A percentile compares a stretch with the other conserved stretches of the same genome.
Conservation (phyloP, 805 yeast genomes). For the Wickerhamiella azymoides region DNA sequence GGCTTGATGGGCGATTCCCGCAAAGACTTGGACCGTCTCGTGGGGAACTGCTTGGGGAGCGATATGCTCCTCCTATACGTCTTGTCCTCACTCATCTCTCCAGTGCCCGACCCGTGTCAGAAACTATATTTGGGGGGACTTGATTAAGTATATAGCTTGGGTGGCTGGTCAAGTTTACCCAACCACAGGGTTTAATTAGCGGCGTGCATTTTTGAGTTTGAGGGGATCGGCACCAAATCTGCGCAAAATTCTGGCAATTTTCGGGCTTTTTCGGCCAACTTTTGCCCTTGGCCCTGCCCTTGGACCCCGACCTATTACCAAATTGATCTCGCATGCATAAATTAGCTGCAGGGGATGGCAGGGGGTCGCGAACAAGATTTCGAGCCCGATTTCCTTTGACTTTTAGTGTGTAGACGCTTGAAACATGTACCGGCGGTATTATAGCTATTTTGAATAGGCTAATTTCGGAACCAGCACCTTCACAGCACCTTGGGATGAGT, state of each 20-base stretch:
- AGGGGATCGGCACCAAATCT: no score
- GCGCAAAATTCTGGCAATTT: no score
- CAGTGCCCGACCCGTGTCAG: not conserved
- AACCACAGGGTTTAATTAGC: not conserved
- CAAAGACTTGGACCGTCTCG: not conserved
- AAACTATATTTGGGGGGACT: not conserved
- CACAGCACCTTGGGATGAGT: no score
- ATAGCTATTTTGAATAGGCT: no score
- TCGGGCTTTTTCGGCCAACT: not conserved
- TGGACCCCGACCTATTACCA: not conserved
- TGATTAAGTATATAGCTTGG: not conserved
- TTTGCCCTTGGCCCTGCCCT: not conserved
- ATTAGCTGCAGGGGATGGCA: not conserved
- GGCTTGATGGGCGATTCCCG: conserved; percentile 3
- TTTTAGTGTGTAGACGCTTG: no score
- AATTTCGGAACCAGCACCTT: no score
- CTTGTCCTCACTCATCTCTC: not conserved
- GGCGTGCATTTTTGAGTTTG: no score
- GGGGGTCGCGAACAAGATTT: no score
- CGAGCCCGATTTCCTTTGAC: no score
- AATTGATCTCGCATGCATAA: not conserved
- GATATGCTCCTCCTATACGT: conserved; percentile 7
- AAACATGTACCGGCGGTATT: no score
- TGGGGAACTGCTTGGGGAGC: conserved; percentile 5
- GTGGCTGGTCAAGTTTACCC: not conserved